A percentile compares a stretch with the other conserved stretches of the same genome.
These are phyloP conservation scores for Tetratostichococcus sp. DNA, from an alignment of 139 green algal species.

Conservation along the genomic window DNA sequence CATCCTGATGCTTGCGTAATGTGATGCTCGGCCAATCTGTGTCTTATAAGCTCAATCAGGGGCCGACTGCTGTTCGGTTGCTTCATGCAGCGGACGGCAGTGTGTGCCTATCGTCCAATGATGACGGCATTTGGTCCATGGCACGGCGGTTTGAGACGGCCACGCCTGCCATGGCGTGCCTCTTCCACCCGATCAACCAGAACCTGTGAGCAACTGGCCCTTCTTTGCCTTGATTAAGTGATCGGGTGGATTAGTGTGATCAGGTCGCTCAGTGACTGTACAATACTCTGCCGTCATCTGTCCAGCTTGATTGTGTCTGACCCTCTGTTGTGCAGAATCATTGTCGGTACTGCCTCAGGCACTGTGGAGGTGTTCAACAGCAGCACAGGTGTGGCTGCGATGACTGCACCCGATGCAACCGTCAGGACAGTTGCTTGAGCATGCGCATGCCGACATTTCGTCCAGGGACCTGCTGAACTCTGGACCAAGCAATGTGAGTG, in stretches of 20 bases:
- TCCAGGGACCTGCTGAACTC: too few species aligned
- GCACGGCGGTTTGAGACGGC: neutral
- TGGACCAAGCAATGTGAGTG: too few species aligned
- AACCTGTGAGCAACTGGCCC: constrained; percentile 12
- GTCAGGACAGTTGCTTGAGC: too few species aligned
- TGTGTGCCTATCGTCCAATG: neutral
- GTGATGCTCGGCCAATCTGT: neutral
- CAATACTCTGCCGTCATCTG: too few species aligned
- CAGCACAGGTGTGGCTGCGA: constrained; percentile 21
- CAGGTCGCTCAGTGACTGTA: too few species aligned
- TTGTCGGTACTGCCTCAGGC: constrained; percentile 16
- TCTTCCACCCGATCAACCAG: constrained; percentile 32
- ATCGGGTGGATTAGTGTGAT: too few species aligned
- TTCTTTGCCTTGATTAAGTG: too few species aligned
- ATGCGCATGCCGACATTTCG: too few species aligned
- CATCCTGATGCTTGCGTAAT: too few species aligned
- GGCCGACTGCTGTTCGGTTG: too few species aligned
- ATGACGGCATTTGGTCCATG: neutral
- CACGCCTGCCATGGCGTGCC: neutral
- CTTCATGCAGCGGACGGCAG: neutral
- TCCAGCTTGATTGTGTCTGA: too few species aligned
- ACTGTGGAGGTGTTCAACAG: constrained; percentile 22
- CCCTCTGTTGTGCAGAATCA: neutral
- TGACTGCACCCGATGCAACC: too few species aligned
- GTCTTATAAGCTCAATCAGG: neutral